Percentiles rank a stretch among this genome's conserved stretches.
phyloP scores from a whole-genome alignment of 2,329 filamentous ascomycete species.

The Thielaviopsis musarum region DNA sequence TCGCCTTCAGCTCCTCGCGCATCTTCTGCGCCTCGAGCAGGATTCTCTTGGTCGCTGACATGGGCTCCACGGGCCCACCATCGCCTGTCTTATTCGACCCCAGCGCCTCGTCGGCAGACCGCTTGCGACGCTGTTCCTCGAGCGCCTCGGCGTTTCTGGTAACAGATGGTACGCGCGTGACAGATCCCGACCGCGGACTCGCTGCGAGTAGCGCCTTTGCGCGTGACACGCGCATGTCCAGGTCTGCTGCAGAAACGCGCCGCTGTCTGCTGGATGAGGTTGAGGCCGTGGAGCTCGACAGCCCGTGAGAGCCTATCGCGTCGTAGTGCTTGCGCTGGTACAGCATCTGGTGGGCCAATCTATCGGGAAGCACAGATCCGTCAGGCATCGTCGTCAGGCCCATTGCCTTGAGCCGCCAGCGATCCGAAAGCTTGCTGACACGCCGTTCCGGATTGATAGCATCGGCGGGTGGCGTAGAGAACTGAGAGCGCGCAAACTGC shows the following conservation, averaged over 20 bases:
- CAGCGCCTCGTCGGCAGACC: conserved; percentile 17
- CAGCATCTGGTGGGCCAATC: conserved; percentile 29
- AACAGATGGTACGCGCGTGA: conserved; percentile 1
- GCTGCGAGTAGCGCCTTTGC: conserved; percentile 3
- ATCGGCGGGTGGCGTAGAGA: conserved; percentile 6
- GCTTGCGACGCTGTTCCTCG: conserved; percentile 20
- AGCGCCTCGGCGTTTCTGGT: conserved; percentile 11
- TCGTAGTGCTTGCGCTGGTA: conserved; percentile 24
- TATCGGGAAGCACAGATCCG: conserved; percentile 35
- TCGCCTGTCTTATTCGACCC: conserved; percentile 5
- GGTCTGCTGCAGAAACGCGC: conserved; percentile 16
- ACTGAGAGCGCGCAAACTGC: conserved; percentile 10
- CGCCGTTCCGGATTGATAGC: conserved; percentile 13
- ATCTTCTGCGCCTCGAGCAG: conserved; percentile 26
- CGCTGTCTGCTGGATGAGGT: conserved; percentile 6
- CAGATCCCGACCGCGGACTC: not conserved
- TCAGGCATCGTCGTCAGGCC: conserved; percentile 36
- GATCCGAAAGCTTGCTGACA: conserved; percentile 24
- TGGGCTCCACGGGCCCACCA: conserved; percentile 13
- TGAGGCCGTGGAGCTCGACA: conserved; percentile 13
- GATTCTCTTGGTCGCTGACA: conserved; percentile 20
- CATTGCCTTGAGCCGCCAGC: conserved; percentile 32
- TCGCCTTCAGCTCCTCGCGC: conserved; percentile 24
- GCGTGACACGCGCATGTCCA: conserved; percentile 9
- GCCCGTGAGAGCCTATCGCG: conserved; percentile 22